A percentile compares a stretch with the other conserved stretches of the same genome.
Conservation (phyloP, 1,284 basidiomycete species). For the Exobasidium rhododendri region DNA sequence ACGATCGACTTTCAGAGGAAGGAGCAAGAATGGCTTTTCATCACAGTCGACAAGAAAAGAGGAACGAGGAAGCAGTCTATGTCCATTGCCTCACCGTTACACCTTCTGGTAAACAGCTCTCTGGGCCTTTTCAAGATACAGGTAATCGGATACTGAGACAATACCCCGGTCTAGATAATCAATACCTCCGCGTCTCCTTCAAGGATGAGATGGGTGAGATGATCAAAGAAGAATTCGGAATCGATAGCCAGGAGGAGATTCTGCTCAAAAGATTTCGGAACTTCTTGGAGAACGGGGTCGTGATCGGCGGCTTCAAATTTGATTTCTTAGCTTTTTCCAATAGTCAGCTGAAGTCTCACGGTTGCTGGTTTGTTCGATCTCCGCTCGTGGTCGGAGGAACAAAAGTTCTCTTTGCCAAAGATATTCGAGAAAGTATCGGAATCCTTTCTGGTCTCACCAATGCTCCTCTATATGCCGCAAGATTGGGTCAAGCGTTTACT, state of each 20-base stretch:
- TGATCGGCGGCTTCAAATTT: conserved; percentile 67
- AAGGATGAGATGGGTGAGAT: conserved; percentile 70
- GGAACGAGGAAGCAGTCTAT: not conserved
- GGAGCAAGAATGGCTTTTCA: conserved; percentile 3
- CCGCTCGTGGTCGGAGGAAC: conserved; percentile 45
- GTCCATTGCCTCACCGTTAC: conserved; percentile 63
- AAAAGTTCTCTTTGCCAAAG: conserved; percentile 59
- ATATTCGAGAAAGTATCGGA: conserved; percentile 66
- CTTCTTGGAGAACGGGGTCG: conserved; percentile 65
- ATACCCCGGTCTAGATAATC: conserved; percentile 50
- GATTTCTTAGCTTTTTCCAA: conserved; percentile 72
- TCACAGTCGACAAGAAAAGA: not conserved
- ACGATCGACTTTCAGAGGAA: not conserved
- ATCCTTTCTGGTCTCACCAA: conserved; percentile 64
- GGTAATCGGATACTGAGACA: conserved; percentile 17
- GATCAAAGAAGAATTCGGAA: conserved; percentile 66
- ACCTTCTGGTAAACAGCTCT: conserved; percentile 67
- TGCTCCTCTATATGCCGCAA: conserved; percentile 74
- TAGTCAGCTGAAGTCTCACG: conserved; percentile 68
- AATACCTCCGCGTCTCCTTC: conserved; percentile 73
- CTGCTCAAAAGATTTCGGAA: conserved; percentile 65
- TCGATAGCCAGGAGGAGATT: conserved; percentile 63
- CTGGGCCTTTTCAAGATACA: conserved; percentile 58
- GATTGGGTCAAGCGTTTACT: conserved; percentile 76
- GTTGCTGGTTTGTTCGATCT: conserved; percentile 68